A percentile compares a stretch with the other conserved stretches of the same genome.
Evolutionary conservation across 176 grass and related monocot genomes (phyloP).

Genomic region (Cenchrus purpureus): DNA sequence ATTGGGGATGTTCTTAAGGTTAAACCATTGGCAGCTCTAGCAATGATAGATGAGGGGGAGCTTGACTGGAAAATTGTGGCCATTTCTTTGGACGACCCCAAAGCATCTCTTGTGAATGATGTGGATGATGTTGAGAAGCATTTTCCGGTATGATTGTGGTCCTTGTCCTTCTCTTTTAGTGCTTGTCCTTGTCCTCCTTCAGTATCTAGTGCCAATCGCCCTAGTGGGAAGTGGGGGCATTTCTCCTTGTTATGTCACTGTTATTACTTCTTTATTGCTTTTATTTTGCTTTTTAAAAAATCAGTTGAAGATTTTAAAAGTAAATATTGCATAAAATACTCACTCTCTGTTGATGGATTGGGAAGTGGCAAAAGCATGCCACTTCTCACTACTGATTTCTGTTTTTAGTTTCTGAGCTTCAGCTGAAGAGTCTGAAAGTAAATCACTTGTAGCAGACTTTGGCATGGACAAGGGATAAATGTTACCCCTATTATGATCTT

Average conservation of each 20-base stretch:
- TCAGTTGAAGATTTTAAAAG: neutral
- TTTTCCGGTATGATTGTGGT: slow-evolving; percentile 74
- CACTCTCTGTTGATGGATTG: neutral
- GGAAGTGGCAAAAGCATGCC: neutral
- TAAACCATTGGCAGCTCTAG: slow-evolving; percentile 95
- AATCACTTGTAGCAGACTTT: slow-evolving; percentile 20
- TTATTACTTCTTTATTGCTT: neutral
- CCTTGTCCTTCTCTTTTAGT: slow-evolving; percentile 22
- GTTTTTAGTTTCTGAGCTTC: neutral
- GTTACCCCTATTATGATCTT: neutral
- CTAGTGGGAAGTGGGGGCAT: slow-evolving; percentile 9
- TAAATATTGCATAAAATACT: neutral
- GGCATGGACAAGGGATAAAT: neutral
- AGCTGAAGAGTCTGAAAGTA: slow-evolving; percentile 5
- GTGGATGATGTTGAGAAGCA: slow-evolving; percentile 93
- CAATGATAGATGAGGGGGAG: slow-evolving; percentile 98
- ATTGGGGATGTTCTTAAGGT: slow-evolving; percentile 94
- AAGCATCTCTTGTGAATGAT: slow-evolving; percentile 97
- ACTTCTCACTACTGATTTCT: neutral
- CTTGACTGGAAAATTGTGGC: slow-evolving; percentile 99
- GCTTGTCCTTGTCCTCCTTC: slow-evolving; percentile 31
- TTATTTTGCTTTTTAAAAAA: neutral
- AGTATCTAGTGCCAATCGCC: slow-evolving; percentile 1
- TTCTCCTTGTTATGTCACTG: neutral
- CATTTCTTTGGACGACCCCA: slow-evolving; percentile 95